Base-by-base conservation (phyloP, 129 eudicot species). In the Centrapalus pauciflorus region DNA sequence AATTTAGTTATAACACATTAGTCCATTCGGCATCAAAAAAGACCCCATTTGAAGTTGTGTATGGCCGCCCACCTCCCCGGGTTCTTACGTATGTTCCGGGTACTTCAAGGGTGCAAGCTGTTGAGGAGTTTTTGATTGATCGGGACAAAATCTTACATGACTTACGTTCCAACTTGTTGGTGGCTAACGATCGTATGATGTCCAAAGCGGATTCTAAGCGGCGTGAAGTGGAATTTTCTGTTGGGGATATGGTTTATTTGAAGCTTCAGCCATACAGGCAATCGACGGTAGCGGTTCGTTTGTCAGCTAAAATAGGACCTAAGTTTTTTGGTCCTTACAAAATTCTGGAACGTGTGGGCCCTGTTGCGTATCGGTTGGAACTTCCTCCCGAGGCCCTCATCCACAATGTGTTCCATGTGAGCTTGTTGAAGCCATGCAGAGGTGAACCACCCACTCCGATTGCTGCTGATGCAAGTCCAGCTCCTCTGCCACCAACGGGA, bases 81-180 rank as follows among this genome's bases (percentile, higher is more conserved):
- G 21, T 60, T 8, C 26, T 61, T 34, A n/a, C 66, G 7, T 61
- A 61, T 33, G 49, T 61, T n/a, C 48, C 66, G 10, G 66, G 27
- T 5, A 34, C 66, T 24, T 20, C 58, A 7, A 51, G 23, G 7
- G 58, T 51, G 7, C 58, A 51, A 23, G 54, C 54, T 46, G 58
- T 51, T 24, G 58, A 51, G 29, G 58, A 51, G 58, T 51, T 7
- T 50, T 21, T 50, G 56, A 5, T 19, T 50, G 56, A 50, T 7
- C 27, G 56, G 28, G 56, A 50, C 56, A 21, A 51, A 30, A 1
- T 51, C 2, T 51, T 51, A 6, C 58, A 30, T 4, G 29, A 51
- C 29, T 51, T 51, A 51, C 58, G 30, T 8, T 21, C 56, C 28
- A 50, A 50, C 20, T 51, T 21, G 30, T 2, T 7, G 29, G 29